phyloP scores from a whole-genome alignment of 805 yeast genomes.

The Pichia deserticola region DNA sequence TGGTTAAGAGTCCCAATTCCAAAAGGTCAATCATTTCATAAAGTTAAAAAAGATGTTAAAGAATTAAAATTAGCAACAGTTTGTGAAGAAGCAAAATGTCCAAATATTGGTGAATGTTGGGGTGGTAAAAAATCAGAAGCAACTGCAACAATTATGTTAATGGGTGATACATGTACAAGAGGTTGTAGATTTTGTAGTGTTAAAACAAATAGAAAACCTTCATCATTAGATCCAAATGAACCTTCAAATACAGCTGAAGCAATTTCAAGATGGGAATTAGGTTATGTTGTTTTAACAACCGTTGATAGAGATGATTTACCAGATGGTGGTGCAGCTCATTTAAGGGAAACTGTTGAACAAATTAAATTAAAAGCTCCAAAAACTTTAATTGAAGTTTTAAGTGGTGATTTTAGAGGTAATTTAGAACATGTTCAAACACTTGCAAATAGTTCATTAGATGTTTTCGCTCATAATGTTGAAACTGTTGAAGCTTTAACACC shows the following conservation, averaged over 20 bases:
- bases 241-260: slow-evolving; percentile 99
- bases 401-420: slow-evolving; percentile 95
- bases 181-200: slow-evolving; percentile 99
- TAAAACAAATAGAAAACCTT: slow-evolving; percentile 83
- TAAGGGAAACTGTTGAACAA: slow-evolving; percentile 76
- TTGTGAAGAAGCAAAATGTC: slow-evolving; percentile 98
- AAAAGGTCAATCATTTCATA: slow-evolving; percentile 79
- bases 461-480: slow-evolving; percentile 94
- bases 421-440: slow-evolving; percentile 68
- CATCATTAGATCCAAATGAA: slow-evolving; percentile 88
- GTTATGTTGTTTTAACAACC: slow-evolving; percentile 94
- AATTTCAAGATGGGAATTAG: slow-evolving; percentile 94
- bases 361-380: slow-evolving; percentile 88
- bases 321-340: slow-evolving; percentile 91
- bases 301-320: slow-evolving; percentile 92
- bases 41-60: slow-evolving; percentile 75
- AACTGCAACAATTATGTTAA: slow-evolving; percentile 93
- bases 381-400: slow-evolving; percentile 83
- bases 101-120: slow-evolving; percentile 99
- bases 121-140: slow-evolving; percentile 94
- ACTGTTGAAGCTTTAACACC: slow-evolving; percentile 96
- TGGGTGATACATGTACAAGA: slow-evolving; percentile 98
- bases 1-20: slow-evolving; percentile 98
- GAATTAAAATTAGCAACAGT: slow-evolving; percentile 90
- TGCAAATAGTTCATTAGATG: slow-evolving; percentile 86